Conservation (phyloP, 257 asterid species). For the Solanum dulcamara region DNA sequence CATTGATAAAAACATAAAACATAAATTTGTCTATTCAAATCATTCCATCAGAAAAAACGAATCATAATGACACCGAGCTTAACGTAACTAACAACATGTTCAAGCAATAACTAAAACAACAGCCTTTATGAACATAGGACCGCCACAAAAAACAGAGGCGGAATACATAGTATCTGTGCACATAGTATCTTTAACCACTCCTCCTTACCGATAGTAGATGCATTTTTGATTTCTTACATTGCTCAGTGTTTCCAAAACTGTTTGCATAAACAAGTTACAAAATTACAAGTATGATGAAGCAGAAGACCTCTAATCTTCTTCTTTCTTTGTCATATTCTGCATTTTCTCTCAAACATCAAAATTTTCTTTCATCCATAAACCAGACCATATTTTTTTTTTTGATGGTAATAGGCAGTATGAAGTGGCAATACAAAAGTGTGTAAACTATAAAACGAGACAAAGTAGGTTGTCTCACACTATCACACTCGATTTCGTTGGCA, state of each 20-base stretch:
- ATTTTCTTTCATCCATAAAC: background rate
- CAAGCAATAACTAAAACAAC: background rate
- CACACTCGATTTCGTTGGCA: background rate
- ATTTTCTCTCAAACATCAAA: background rate
- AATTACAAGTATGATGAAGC: background rate
- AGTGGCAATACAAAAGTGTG: background rate
- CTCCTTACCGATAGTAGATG: background rate
- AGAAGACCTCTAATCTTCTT: background rate
- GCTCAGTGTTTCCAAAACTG: conserved; percentile 20
- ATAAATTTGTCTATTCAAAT: background rate
- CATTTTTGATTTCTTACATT: conserved; percentile 8
- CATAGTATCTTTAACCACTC: background rate
- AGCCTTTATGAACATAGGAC: background rate
- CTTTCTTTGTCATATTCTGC: background rate
- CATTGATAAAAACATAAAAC: background rate
- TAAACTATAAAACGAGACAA: background rate
- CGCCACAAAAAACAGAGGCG: background rate
- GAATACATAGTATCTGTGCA: background rate
- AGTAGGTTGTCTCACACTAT: background rate
- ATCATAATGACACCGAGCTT: background rate
- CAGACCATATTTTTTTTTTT: background rate
- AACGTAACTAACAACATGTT: background rate
- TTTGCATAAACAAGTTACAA: conserved; percentile 17
- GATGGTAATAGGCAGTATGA: background rate
- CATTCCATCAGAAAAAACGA: background rate